Percentiles rank a stretch among this genome's conserved stretches.
Conservation (phyloP, 495 filamentous ascomycete genomes). For the Penicillium soppii region DNA sequence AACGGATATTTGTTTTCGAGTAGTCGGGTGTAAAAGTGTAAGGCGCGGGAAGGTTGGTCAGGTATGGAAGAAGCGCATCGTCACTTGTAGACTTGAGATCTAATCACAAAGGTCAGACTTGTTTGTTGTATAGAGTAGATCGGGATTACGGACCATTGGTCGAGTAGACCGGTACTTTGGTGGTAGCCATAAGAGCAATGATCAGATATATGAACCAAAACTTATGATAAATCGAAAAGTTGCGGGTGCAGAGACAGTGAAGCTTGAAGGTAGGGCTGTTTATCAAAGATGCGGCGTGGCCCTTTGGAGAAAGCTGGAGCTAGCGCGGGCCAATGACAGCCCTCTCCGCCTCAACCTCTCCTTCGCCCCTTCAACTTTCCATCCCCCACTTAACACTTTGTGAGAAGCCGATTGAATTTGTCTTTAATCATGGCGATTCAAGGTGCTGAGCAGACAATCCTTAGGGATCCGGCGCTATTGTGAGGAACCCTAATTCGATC, state of each 20-base stretch:
- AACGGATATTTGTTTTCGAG: conserved; percentile 75
- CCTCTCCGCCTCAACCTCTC: conserved; percentile 18
- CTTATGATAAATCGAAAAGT: not conserved
- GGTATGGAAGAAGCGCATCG: conserved; percentile 90
- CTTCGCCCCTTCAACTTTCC: conserved; percentile 18
- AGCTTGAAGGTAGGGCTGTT: conserved; percentile 12
- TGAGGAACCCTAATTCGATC: conserved; percentile 39
- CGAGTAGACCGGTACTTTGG: conserved; percentile 49
- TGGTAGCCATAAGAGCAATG: conserved; percentile 20
- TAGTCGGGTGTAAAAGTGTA: conserved; percentile 77
- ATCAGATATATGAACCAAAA: not conserved
- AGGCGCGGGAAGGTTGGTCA: conserved; percentile 64
- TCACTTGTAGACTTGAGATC: conserved; percentile 97
- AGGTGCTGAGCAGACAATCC: conserved; percentile 88
- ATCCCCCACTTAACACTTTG: conserved; percentile 11
- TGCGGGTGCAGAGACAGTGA: not conserved
- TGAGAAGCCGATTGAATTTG: conserved; percentile 21
- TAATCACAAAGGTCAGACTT: conserved; percentile 32
- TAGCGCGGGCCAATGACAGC: conserved; percentile 35
- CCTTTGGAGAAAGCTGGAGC: conserved; percentile 38
- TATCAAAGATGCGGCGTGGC: conserved; percentile 46
- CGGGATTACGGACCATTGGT: conserved; percentile 40
- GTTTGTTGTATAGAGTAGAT: conserved; percentile 18
- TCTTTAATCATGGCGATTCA: conserved; percentile 69
- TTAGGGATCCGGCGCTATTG: conserved; percentile 98